Base-by-base conservation (phyloP, 179 eudicot species). In the Silene coronaria region DNA sequence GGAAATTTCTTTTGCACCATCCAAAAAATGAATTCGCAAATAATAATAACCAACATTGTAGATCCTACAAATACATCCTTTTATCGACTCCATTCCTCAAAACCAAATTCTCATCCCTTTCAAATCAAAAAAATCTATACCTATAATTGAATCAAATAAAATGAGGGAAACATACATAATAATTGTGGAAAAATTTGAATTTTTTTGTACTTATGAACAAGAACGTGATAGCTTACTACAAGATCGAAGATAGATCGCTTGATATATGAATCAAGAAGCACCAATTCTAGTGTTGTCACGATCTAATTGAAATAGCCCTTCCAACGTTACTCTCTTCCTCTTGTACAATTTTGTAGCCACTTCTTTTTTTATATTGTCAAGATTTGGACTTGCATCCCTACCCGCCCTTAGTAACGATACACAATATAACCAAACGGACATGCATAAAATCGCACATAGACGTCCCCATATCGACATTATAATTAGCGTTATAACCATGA, bases 351-450 rank as follows among this genome's bases (percentile, higher is more conserved):
- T 45, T 3, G 77, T 36, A 36, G 46, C 63, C 46, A 61, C 60
- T 36, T 67, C 32, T 0, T 26, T 21, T 72, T 67, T 73, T 2
- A 23, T n/a, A 42, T 53, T 53, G 32, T 8, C 32, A n/a, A 64
- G n/a, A 1, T 45, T 22, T 13, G 75, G 58, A 19, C n/a, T 5
- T 42, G 30, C 36, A 23, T 38, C 53, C 10, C 34, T 12, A 14
- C 24, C 21, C 12, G 22, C 16, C 17, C 28, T 53, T 10, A 81
- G 28, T 5, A 81, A n/a, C 2, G 83, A 80, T 28, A 77, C 55
- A 36, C 80, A 81, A 62, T 81, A 81, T 24, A 81, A 71, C 83
- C 77, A 77, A 32, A 70, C 83, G 0, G 71, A 77, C 80, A 81
- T 77, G 83, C 80, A 73, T 73, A 81, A 34, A 60, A 81, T 73